A percentile compares a stretch with the other conserved stretches of the same genome.
phyloP scores from a whole-genome alignment of 805 yeast species.

The Lipomyces japonicus region DNA sequence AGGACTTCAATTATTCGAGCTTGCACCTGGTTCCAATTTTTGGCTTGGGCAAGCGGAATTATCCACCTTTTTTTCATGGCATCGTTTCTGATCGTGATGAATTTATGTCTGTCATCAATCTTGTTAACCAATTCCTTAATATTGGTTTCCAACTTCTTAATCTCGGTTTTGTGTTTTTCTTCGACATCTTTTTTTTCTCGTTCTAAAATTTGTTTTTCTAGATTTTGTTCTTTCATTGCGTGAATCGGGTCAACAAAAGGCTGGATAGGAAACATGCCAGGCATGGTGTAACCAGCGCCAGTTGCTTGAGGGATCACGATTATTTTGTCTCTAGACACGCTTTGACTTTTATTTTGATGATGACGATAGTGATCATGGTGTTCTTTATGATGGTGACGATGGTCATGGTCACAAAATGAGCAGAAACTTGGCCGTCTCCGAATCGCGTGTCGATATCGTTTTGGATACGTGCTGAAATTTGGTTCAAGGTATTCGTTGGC shows the following conservation, averaged over 20 bases:
- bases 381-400: neutral
- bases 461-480: too few species aligned
- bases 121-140: conserved; percentile 5
- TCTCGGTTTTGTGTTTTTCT: conserved; percentile 3
- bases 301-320: conserved; percentile 4
- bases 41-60: conserved; percentile 12
- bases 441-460: too few species aligned
- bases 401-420: neutral
- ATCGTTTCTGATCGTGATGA: conserved; percentile 3
- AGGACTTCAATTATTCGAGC: conserved; percentile 4
- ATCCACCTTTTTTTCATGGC: conserved; percentile 15
- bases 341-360: neutral
- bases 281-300: neutral
- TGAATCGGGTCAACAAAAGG: conserved; percentile 1
- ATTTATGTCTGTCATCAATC: conserved; percentile 1
- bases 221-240: neutral
- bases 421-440: too few species aligned
- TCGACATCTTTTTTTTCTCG: neutral
- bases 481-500: too few species aligned
- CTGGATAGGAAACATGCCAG: neutral
- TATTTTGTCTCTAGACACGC: neutral
- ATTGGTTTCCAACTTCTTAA: conserved; percentile 7
- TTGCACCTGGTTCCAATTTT: conserved; percentile 11
- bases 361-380: neutral
- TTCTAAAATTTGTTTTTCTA: neutral